Percentiles rank a stretch among this genome's conserved stretches.
Evolutionary conservation across 2,329 filamentous ascomycete genomes (phyloP).

Genomic region (Falciphora oryzae): DNA sequence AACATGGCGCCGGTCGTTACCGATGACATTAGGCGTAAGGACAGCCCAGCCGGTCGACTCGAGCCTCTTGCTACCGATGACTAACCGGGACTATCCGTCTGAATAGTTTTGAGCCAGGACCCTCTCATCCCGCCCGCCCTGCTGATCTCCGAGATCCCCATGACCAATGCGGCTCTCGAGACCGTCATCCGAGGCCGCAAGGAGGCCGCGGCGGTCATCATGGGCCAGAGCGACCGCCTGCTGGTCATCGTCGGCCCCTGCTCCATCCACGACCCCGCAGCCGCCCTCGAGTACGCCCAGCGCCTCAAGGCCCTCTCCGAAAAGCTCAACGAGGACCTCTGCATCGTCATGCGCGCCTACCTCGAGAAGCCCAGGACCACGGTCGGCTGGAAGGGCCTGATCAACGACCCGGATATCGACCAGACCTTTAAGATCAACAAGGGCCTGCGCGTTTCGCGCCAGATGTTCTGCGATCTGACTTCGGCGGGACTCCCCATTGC

Average conservation of each 20-base stretch:
- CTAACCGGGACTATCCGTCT: constrained; percentile 12
- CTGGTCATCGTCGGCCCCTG: constrained; percentile 86
- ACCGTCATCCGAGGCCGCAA: constrained; percentile 57
- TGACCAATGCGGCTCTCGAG: constrained; percentile 50
- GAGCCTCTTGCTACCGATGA: neutral
- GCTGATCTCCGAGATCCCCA: constrained; percentile 79
- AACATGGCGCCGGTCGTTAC: constrained; percentile 35
- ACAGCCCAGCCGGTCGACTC: neutral
- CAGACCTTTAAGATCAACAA: constrained; percentile 99
- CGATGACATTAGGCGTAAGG: constrained; percentile 36
- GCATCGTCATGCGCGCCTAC: constrained; percentile 97
- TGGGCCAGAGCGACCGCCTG: constrained; percentile 56
- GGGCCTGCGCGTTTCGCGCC: constrained; percentile 76
- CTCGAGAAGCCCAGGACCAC: constrained; percentile 98
- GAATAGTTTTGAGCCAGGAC: constrained; percentile 83
- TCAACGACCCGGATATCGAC: constrained; percentile 98
- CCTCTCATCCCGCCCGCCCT: constrained; percentile 85
- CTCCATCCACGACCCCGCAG: constrained; percentile 91
- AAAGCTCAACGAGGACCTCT: constrained; percentile 81
- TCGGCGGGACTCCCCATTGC: constrained; percentile 91
- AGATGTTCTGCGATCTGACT: constrained; percentile 91
- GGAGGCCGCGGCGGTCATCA: constrained; percentile 67
- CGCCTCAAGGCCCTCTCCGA: constrained; percentile 73
- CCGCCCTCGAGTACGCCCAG: constrained; percentile 90
- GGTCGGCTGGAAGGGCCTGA: constrained; percentile 96